Conservation (phyloP, 148 eudicot species). For the Euryodendron excelsum region DNA sequence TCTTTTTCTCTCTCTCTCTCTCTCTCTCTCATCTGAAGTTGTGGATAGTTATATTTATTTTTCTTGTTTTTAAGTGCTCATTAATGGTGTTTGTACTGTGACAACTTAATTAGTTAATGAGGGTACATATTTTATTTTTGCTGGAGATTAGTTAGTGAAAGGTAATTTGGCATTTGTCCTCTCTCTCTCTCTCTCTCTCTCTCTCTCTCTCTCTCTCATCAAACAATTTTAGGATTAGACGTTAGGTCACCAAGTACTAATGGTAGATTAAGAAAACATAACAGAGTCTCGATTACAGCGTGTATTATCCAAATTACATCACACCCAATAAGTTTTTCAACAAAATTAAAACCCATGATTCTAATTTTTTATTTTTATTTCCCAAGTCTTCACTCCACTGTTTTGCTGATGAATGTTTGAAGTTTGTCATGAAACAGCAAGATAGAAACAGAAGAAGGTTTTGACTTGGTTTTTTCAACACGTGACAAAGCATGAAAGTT, state of each 20-base stretch:
- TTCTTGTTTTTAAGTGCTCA: background rate
- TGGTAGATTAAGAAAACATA: constrained; percentile 1
- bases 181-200: background rate
- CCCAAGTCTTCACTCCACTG: background rate
- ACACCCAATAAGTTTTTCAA: background rate
- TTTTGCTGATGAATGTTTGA: background rate
- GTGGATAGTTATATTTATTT: background rate
- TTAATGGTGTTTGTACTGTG: background rate
- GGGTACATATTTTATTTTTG: background rate
- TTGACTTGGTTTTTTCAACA: no score
- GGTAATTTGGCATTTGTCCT: background rate
- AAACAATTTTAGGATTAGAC: constrained; percentile 19
- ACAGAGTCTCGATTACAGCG: background rate
- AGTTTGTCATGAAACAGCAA: no score
- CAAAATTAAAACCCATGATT: background rate
- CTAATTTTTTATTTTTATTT: background rate
- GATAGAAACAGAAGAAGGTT: no score
- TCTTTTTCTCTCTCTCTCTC: background rate
- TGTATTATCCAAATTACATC: background rate
- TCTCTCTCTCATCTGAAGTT: background rate
- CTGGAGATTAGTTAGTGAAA: constrained; percentile 1
- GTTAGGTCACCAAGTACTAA: constrained; percentile 48
- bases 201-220: constrained; percentile 14
- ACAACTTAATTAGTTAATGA: background rate
- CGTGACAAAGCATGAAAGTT: background rate